Conservation (phyloP, 495 filamentous ascomycete species). For the Coniosporium apollinis region DNA sequence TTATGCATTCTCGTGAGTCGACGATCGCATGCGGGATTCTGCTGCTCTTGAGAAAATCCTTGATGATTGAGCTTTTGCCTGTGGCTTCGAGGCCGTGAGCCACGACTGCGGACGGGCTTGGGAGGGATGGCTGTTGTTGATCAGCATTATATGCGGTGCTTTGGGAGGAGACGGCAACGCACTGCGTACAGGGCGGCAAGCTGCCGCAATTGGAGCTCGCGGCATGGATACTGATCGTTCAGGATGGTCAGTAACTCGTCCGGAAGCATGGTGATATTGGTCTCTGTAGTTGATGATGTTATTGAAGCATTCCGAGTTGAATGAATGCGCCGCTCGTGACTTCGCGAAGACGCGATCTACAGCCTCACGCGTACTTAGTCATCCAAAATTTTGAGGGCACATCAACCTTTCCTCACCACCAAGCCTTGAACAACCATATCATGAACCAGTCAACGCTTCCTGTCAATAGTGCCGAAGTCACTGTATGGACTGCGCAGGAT, state of each 20-base stretch:
- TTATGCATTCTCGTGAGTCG: constrained; percentile 73
- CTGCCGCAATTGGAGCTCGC: constrained; percentile 21
- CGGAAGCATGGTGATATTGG: constrained; percentile 18
- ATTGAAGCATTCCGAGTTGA: no score
- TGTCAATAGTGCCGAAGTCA: not conserved
- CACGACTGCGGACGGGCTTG: constrained; percentile 44
- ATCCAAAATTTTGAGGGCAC: no score
- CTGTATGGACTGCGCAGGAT: not conserved
- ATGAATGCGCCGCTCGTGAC: no score
- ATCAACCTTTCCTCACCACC: no score
- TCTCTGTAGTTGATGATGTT: no score
- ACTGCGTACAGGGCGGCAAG: constrained; percentile 18
- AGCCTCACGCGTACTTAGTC: no score
- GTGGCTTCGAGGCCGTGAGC: constrained; percentile 83
- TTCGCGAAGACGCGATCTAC: no score
- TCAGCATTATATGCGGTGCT: not conserved
- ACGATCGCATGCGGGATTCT: constrained; percentile 50
- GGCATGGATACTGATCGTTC: constrained; percentile 16
- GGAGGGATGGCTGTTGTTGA: constrained; percentile 22
- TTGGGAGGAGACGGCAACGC: no score
- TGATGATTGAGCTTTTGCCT: constrained; percentile 63
- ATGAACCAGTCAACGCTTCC: not conserved
- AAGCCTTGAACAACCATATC: no score
- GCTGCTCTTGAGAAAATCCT: constrained; percentile 39
- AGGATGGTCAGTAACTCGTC: constrained; percentile 13